phyloP scores from a whole-genome alignment of 768 basidiomycete species.

The Pholiota molesta region DNA sequence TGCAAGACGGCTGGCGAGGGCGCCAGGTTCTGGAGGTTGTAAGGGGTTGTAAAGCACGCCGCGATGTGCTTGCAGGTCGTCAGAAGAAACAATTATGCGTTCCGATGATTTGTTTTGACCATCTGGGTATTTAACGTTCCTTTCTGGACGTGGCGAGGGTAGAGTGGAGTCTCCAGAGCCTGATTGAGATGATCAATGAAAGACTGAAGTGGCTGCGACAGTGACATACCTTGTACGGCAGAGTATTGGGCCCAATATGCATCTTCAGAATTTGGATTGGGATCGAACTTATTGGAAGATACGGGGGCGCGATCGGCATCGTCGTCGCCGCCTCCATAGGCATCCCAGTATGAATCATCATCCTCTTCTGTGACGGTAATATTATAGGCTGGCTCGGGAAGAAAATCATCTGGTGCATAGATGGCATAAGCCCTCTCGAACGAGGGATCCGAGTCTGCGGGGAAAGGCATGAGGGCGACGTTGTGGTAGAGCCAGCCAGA shows the following conservation, averaged over 20 bases:
- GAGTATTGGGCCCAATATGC: conserved; percentile 81
- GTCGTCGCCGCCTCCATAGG: conserved; percentile 54
- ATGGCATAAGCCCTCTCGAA: conserved; percentile 31
- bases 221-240: conserved; percentile 60
- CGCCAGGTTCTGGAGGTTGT: conserved; percentile 42
- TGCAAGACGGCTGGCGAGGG: conserved; percentile 43
- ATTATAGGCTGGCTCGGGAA: conserved; percentile 26
- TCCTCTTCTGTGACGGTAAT: conserved; percentile 35
- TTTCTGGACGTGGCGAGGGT: conserved; percentile 49
- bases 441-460: conserved; percentile 38
- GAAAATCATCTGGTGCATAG: conserved; percentile 35
- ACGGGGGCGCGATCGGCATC: conserved; percentile 24
- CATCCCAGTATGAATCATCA: conserved; percentile 70
- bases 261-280: conserved; percentile 45
- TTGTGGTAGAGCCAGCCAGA: conserved; percentile 73
- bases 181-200: conserved; percentile 26
- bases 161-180: conserved; percentile 75
- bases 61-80: conserved; percentile 30
- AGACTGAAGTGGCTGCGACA: conserved; percentile 2
- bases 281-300: conserved; percentile 15
- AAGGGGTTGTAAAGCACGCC: conserved; percentile 40
- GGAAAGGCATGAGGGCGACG: conserved; percentile 71
- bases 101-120: conserved; percentile 22
- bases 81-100: conserved; percentile 36
- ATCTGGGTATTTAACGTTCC: conserved; percentile 23